These are phyloP conservation scores for Corrigiola litoralis DNA, from an alignment of 179 eudicot genomes.

Conservation along the genomic window DNA sequence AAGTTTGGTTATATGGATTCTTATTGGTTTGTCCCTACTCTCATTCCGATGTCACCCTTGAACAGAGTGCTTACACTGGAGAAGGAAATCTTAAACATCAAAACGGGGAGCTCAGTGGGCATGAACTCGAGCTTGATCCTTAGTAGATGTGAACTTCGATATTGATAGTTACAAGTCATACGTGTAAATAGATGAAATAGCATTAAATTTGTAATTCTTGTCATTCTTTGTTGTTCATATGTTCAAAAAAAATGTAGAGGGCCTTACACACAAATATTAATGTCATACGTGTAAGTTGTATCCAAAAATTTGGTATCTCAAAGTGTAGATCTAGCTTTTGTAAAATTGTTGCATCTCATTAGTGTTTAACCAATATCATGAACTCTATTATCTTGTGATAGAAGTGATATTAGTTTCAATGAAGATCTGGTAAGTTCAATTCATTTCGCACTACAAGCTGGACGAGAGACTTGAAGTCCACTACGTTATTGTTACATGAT, in stretches of 20 bases:
- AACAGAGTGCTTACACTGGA: constrained; percentile 34
- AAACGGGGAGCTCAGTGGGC: constrained; percentile 13
- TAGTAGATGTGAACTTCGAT: not conserved
- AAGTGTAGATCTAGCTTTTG: no score
- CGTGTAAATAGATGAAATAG: constrained; percentile 32
- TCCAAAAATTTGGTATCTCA: no score
- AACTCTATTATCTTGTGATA: no score
- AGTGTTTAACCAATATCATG: no score
- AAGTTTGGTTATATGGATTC: not conserved
- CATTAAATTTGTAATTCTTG: constrained; percentile 25
- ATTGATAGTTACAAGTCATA: not conserved
- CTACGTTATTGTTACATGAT: no score
- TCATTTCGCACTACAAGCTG: no score
- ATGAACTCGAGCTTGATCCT: constrained; percentile 23
- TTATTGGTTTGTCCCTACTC: not conserved
- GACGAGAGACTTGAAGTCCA: no score
- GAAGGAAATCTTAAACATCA: constrained; percentile 23
- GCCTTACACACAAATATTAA: no score
- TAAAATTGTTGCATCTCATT: no score
- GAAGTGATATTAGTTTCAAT: no score
- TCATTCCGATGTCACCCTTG: not conserved
- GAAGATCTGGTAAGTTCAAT: no score
- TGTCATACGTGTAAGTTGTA: no score
- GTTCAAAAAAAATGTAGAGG: constrained; percentile 1
- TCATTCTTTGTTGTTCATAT: constrained; percentile 47